phyloP scores from a whole-genome alignment of 2,329 filamentous ascomycete genomes.

The Cercospora sp. region DNA sequence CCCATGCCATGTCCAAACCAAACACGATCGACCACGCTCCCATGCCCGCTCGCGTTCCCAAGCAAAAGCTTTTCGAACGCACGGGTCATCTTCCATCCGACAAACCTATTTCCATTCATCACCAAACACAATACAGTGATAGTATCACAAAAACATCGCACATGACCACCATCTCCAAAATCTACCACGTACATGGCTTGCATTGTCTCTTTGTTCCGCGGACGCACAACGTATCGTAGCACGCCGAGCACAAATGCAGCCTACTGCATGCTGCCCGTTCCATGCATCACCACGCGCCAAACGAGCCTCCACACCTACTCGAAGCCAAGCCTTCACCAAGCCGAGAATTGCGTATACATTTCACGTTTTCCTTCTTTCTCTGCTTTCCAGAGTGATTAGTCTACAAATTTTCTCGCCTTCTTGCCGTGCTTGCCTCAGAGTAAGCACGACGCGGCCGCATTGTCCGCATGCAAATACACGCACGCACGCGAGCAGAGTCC shows the following conservation, averaged over 20 bases:
- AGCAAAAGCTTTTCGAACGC: background rate
- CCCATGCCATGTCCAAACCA: background rate
- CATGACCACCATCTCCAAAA: background rate
- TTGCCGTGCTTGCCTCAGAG: background rate
- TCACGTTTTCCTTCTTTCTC: too few species aligned
- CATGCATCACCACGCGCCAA: background rate
- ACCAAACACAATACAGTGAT: background rate
- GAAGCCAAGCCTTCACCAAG: constrained; percentile 12
- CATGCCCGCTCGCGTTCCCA: background rate
- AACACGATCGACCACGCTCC: background rate
- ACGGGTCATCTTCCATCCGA: background rate
- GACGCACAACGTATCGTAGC: background rate
- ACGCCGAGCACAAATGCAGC: background rate
- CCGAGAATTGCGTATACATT: constrained; percentile 10
- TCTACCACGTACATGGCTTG: background rate
- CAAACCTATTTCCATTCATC: background rate
- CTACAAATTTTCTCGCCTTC: background rate
- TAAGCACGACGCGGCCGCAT: background rate
- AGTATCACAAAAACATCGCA: background rate
- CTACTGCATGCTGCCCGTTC: background rate
- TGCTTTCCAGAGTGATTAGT: background rate
- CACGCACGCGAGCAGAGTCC: too few species aligned
- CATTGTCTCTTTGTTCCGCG: background rate
- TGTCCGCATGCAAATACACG: too few species aligned
- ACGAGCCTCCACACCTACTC: background rate